These are phyloP conservation scores for Mycena polygramma DNA, from an alignment of 768 basidiomycete species.

Conservation along the genomic window DNA sequence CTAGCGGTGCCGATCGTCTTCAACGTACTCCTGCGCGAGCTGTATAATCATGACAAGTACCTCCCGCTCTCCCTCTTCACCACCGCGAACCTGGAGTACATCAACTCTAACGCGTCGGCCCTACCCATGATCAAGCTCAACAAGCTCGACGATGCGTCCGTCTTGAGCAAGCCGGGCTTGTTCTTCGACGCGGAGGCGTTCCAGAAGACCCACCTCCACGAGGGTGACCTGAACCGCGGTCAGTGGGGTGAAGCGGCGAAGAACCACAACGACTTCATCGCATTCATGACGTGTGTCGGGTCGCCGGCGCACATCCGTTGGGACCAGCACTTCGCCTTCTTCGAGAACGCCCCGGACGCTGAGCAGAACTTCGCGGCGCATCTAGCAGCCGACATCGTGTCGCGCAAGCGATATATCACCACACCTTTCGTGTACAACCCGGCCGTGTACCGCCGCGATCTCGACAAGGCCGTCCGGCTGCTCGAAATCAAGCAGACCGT, in stretches of 20 bases:
- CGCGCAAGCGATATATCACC: constrained; percentile 1
- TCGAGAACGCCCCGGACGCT: neutral
- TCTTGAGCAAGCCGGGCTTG: neutral
- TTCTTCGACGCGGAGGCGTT: constrained; percentile 1
- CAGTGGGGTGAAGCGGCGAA: constrained; percentile 5
- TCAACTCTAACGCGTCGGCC: neutral
- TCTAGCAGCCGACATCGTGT: neutral
- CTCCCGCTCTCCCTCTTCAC: constrained; percentile 22
- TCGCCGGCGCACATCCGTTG: neutral
- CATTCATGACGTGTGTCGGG: neutral
- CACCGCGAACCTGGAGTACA: neutral
- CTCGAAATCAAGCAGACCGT: neutral
- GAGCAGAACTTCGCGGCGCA: constrained; percentile 10
- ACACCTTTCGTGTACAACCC: neutral
- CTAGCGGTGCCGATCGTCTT: neutral
- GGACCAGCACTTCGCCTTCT: constrained; percentile 14
- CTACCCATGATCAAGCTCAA: neutral
- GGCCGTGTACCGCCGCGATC: neutral
- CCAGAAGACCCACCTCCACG: neutral
- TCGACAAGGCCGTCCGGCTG: neutral
- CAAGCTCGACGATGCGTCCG: no score
- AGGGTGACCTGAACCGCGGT: neutral
- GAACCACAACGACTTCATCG: neutral
- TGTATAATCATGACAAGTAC: neutral
- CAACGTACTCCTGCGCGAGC: neutral